Conservation (phyloP, 225 moss, liverwort and hornwort genomes). For the Pseudisothecium myosuroides region DNA sequence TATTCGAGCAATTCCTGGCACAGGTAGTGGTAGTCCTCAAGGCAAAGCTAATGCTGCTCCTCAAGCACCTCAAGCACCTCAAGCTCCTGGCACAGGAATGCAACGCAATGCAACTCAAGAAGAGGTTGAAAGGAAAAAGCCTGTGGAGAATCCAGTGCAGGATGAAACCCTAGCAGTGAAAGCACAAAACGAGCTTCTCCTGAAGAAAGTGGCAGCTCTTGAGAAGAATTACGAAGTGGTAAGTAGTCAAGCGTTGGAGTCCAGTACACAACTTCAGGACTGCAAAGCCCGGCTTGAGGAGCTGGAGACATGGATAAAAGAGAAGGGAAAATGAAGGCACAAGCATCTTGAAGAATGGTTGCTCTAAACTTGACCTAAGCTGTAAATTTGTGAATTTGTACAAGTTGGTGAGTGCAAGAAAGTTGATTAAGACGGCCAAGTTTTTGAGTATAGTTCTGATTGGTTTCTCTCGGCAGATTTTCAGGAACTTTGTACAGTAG, state of each 20-base stretch:
- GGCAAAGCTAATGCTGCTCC: neutral
- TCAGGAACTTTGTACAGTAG: neutral
- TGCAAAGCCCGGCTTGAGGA: neutral
- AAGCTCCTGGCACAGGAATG: neutral
- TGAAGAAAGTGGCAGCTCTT: neutral
- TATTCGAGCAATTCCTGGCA: neutral
- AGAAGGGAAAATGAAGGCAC: neutral
- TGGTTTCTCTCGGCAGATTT: neutral
- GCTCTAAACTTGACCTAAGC: neutral
- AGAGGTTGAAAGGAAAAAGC: neutral
- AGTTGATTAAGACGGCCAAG: neutral
- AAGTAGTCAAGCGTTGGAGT: neutral
- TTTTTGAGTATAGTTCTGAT: neutral
- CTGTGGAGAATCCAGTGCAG: neutral
- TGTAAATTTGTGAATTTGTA: neutral
- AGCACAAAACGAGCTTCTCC: neutral
- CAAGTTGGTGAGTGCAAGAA: neutral
- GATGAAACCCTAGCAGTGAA: neutral
- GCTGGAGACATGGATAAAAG: neutral
- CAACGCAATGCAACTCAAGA: neutral
- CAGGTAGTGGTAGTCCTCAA: neutral
- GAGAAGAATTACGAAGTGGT: neutral
- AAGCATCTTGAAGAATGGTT: neutral
- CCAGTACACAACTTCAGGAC: neutral
- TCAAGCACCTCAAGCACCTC: neutral